These are phyloP conservation scores for Mycena rosella DNA, from an alignment of 768 basidiomycete genomes.

Conservation along the genomic window DNA sequence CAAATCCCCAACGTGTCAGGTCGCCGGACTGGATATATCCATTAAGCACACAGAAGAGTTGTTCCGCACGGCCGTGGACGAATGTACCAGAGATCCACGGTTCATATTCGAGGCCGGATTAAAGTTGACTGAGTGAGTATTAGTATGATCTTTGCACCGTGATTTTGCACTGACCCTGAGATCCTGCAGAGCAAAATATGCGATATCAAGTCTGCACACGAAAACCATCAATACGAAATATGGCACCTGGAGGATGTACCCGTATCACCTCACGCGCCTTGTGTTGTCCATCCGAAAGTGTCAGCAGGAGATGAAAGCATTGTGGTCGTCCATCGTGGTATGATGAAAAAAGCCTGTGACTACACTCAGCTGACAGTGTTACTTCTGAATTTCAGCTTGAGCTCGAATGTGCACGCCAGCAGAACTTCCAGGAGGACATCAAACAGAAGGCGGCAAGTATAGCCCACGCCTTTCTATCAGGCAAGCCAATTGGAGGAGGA, in stretches of 20 bases:
- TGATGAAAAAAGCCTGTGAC: background rate
- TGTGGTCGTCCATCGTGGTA: conserved; percentile 11
- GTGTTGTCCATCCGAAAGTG: conserved; percentile 3
- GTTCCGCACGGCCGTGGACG: conserved; percentile 3
- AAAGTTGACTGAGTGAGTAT: conserved; percentile 8
- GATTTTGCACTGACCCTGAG: background rate
- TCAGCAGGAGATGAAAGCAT: conserved; percentile 5
- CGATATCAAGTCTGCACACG: conserved; percentile 13
- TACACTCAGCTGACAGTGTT: background rate
- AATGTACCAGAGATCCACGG: conserved; percentile 15
- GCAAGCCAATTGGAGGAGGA: background rate
- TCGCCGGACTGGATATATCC: background rate
- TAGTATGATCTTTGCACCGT: background rate
- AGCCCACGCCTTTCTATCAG: background rate
- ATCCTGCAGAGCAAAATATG: background rate
- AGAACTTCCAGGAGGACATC: conserved; percentile 10
- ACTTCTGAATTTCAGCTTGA: background rate
- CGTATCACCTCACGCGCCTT: background rate
- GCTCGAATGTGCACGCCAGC: conserved; percentile 19
- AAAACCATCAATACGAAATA: background rate
- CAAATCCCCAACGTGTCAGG: background rate
- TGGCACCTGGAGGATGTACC: conserved; percentile 1
- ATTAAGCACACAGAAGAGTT: background rate
- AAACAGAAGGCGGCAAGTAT: background rate
- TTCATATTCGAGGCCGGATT: conserved; percentile 8